Percentiles rank a stretch among this genome's conserved stretches.
Conservation (phyloP, 2,329 filamentous ascomycete species). For the Proliferodiscus dingleyae region DNA sequence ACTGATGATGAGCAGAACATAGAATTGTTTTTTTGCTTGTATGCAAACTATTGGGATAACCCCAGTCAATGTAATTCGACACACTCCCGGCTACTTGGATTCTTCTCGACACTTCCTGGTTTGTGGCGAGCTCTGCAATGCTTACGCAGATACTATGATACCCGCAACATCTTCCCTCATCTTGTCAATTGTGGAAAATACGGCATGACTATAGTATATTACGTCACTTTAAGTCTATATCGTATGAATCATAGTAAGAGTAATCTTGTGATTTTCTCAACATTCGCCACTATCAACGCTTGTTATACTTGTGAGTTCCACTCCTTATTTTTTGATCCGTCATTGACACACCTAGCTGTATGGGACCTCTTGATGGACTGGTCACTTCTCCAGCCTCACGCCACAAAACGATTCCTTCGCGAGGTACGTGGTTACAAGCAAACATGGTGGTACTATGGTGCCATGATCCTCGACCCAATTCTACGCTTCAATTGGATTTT, state of each 20-base stretch:
- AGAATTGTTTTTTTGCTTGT: conserved; percentile 91
- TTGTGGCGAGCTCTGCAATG: conserved; percentile 92
- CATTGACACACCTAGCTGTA: conserved; percentile 46
- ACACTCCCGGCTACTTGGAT: conserved; percentile 77
- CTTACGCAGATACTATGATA: conserved; percentile 82
- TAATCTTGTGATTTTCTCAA: conserved; percentile 68
- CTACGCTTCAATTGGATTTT: conserved; percentile 93
- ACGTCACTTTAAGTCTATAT: conserved; percentile 75
- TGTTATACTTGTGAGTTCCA: conserved; percentile 66
- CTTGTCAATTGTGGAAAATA: conserved; percentile 93
- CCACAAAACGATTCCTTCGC: conserved; percentile 64
- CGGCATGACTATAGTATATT: conserved; percentile 73
- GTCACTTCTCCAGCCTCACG: conserved; percentile 75
- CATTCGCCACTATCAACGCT: conserved; percentile 75
- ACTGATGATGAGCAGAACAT: conserved; percentile 57
- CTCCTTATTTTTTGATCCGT: background rate
- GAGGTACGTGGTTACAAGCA: conserved; percentile 75
- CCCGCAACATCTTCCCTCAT: conserved; percentile 83
- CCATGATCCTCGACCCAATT: conserved; percentile 78
- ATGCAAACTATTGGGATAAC: conserved; percentile 70
- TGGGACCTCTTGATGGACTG: conserved; percentile 99
- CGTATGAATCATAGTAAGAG: conserved; percentile 59
- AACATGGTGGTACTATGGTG: conserved; percentile 77
- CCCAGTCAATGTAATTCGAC: conserved; percentile 78
- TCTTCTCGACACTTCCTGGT: conserved; percentile 76